Base-by-base conservation (phyloP, 257 asterid genomes). In the Przewalskia tangutica region DNA sequence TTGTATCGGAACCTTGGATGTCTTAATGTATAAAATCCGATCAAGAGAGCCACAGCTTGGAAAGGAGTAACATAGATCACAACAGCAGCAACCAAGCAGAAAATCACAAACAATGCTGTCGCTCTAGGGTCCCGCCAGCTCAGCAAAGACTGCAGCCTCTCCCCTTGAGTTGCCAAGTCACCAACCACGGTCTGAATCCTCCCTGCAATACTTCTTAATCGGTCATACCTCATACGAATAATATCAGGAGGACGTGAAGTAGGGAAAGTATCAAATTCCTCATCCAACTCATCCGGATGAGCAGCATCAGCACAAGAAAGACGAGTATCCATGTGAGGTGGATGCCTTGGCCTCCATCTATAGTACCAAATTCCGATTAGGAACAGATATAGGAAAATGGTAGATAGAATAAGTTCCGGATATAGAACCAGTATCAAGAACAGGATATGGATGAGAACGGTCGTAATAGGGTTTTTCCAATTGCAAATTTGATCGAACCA, bases 111-210 rank as follows among this genome's bases (percentile, higher is more conserved):
- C 46, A 89, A 68, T 5, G 90, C 84, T 20, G 92, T 87, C 3
- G 92, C 92, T 58, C 92, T 87, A 10, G 92, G 90, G 83, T 89
- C 92, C 84, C 92, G 84, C 92, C 92, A 89, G 84, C 92, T 89
- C 83, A 87, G 80, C 87, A 89, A 70, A 4, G 89, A 85, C 55
- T 85, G 92, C 27, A 87, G 82, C 84, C 92, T 82, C 59, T 89
- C 92, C 36, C 92, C 92, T 84, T 89, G 92, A 27, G 92, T 87
- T 18, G 92, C 92, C 87, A 89, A 80, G 80, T 89, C 92, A 0
- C 92, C 92, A 73, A 87, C 90, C 80, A 89, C 90, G 0, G 90
- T 87, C 53, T 89, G 92, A 73, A 89, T 80, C 85, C 86, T 85
- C 23, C 89, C 92, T 5, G 92, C 90, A 59, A 89, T 87, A 68